Evolutionary conservation across 1,139 yeast genomes (phyloP), one percentile per base, ranked within the genome.

Genomic region (Pichia sp.): DNA sequence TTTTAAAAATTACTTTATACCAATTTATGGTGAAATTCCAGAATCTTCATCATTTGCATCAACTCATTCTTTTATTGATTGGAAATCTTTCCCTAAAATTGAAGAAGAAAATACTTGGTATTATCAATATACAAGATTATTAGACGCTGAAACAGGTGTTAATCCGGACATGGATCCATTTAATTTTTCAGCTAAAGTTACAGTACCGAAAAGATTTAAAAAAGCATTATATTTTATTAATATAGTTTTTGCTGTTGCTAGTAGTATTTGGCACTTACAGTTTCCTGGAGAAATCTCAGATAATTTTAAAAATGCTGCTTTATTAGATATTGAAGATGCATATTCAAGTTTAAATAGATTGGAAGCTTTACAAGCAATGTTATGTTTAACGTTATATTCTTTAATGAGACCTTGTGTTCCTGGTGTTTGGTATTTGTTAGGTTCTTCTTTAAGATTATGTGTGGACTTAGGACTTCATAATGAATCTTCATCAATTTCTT

Each of bases 381-480:
- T 88, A 24, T 64, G 86, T 19, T 64, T 82, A 32, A 77, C 93
- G 0, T 58, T 80, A 5, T 88, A 83, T 56, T 78, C 95, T 2
- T 70, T 76, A 20, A 70, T 81, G 88, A 66, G 87, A 48, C 88
- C 89, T 0, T 75, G 83, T 1, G 76, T 78, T 5, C 95, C 96
- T 0, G 93, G 95, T 2, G 86, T 86, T n/a, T 88, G 96, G 96
- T 86, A 86, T 55, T 77, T 85, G 1, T 66, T 86, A 47, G 96
- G 96, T 0, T 76, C 86, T 6, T 91, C 91, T 0, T 61, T 86
- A 38, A 69, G 96, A 43, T 62, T 86, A 40, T 80, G 93, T 52
- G 85, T 87, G 21, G 96, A 87, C 59, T 62, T 88, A 47, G 95
- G 94, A 1, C 65, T 88, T 6, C 95, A 87, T 59, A 76, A 79